Percentiles rank a stretch among this genome's conserved stretches.
Conservation (phyloP, 2,329 filamentous ascomycete genomes). For the Aspergillus fijiensis region DNA sequence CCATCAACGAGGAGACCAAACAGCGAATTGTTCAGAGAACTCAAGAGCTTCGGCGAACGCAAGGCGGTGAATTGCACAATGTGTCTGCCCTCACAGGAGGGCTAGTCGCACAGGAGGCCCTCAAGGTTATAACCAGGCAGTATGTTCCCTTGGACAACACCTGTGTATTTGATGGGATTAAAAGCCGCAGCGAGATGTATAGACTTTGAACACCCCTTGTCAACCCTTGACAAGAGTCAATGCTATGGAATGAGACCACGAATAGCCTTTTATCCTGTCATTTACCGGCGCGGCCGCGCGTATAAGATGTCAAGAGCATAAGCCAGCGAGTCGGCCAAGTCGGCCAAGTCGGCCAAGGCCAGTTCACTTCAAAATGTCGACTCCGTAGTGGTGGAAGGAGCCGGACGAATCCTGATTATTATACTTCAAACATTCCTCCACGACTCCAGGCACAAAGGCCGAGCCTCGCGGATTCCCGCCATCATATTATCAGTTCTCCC, state of each 20-base stretch:
- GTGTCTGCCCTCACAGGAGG: slow-evolving; percentile 84
- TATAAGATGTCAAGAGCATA: background rate
- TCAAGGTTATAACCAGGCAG: slow-evolving; percentile 73
- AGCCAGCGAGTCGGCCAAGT: background rate
- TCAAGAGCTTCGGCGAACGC: slow-evolving; percentile 71
- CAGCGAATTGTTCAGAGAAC: slow-evolving; percentile 56
- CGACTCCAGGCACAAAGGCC: background rate
- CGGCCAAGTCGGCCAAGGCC: background rate
- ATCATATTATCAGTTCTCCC: background rate
- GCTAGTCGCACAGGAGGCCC: slow-evolving; percentile 93
- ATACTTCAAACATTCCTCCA: background rate
- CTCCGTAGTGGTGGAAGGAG: background rate
- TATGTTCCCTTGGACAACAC: slow-evolving; percentile 65
- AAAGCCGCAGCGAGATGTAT: slow-evolving; percentile 55
- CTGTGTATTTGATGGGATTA: slow-evolving; percentile 62
- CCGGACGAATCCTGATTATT: background rate
- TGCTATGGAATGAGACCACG: slow-evolving; percentile 1
- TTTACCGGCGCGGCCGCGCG: background rate
- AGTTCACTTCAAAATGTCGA: background rate
- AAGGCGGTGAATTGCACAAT: slow-evolving; percentile 87
- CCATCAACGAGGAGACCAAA: slow-evolving; percentile 51
- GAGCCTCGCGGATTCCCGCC: background rate
- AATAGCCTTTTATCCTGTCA: background rate
- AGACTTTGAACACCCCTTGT: slow-evolving; percentile 36
- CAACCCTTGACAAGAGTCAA: background rate